Conservation (phyloP, 2,329 filamentous ascomycete species). For the Dryadomyces quercivorus region DNA sequence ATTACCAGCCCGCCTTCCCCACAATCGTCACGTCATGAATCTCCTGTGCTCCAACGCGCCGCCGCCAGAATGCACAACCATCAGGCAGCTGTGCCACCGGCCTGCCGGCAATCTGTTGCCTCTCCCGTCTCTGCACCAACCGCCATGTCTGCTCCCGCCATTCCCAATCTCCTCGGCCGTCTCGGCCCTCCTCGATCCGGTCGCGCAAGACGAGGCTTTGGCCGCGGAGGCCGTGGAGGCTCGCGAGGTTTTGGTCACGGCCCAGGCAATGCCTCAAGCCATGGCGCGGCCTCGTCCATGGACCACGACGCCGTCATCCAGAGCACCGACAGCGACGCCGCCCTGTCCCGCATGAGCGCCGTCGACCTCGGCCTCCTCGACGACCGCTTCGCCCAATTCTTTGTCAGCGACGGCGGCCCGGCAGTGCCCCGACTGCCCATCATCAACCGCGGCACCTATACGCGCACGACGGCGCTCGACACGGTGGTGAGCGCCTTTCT, state of each 20-base stretch:
- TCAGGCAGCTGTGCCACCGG: too few species aligned
- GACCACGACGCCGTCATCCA: constrained; percentile 67
- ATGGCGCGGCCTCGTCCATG: constrained; percentile 20
- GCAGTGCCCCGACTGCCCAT: constrained; percentile 64
- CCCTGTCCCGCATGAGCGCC: constrained; percentile 77
- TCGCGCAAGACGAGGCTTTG: constrained; percentile 21
- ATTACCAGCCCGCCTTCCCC: too few species aligned
- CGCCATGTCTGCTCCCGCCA: constrained; percentile 57
- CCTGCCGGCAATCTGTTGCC: too few species aligned
- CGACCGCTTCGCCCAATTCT: constrained; percentile 64
- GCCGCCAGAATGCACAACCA: too few species aligned
- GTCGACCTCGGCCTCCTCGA: constrained; percentile 75
- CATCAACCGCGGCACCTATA: constrained; percentile 95
- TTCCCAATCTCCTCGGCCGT: constrained; percentile 63
- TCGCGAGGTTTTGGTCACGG: neutral
- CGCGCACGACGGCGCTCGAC: constrained; percentile 76
- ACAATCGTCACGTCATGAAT: too few species aligned
- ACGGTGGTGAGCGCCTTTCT: constrained; percentile 64
- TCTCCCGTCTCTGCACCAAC: neutral
- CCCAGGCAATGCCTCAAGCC: constrained; percentile 15
- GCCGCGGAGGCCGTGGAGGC: constrained; percentile 13
- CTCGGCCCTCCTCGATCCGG: constrained; percentile 22
- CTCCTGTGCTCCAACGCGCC: too few species aligned
- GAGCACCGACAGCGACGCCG: constrained; percentile 83
- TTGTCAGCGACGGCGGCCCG: constrained; percentile 40